Percentiles rank a stretch among this genome's conserved stretches.
These are phyloP conservation scores for Berberis thunbergii DNA, from an alignment of 164 flowering plant genomes.

Conservation along the genomic window DNA sequence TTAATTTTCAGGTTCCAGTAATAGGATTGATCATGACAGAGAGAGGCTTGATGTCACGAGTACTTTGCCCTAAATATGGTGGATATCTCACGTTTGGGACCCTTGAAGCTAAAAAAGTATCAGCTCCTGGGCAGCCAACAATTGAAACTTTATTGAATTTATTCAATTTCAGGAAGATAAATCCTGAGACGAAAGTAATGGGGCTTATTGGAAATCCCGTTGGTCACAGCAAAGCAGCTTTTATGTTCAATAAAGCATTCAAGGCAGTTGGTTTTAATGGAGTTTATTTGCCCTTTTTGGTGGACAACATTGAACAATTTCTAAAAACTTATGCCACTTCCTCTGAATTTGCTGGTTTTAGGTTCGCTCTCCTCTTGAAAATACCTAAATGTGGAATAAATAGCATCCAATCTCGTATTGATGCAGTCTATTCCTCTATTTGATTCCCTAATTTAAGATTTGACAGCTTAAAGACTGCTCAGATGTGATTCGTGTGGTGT, in stretches of 20 bases:
- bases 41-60: slow-evolving; percentile 76
- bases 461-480: too few relatives aligned
- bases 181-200: slow-evolving; percentile 70
- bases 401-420: not conserved
- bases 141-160: slow-evolving; percentile 54
- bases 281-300: slow-evolving; percentile 70
- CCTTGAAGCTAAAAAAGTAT: slow-evolving; percentile 56
- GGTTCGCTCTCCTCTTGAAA: slow-evolving; percentile 32
- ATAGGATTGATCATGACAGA: slow-evolving; percentile 93
- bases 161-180: slow-evolving; percentile 63
- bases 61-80: slow-evolving; percentile 87
- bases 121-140: slow-evolving; percentile 97
- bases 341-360: slow-evolving; percentile 83
- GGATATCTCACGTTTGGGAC: slow-evolving; percentile 93
- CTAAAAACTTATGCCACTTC: slow-evolving; percentile 57
- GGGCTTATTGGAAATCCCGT: slow-evolving; percentile 97
- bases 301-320: slow-evolving; percentile 68
- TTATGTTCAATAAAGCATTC: slow-evolving; percentile 67
- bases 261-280: slow-evolving; percentile 72
- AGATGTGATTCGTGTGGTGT: too few relatives aligned
- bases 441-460: not conserved
- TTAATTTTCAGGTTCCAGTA: slow-evolving; percentile 60
- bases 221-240: slow-evolving; percentile 82
- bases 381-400: not conserved
- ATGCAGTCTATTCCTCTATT: not conserved